Base-by-base conservation (phyloP, 331 rosid genomes). In the Dryas integrifolia region DNA sequence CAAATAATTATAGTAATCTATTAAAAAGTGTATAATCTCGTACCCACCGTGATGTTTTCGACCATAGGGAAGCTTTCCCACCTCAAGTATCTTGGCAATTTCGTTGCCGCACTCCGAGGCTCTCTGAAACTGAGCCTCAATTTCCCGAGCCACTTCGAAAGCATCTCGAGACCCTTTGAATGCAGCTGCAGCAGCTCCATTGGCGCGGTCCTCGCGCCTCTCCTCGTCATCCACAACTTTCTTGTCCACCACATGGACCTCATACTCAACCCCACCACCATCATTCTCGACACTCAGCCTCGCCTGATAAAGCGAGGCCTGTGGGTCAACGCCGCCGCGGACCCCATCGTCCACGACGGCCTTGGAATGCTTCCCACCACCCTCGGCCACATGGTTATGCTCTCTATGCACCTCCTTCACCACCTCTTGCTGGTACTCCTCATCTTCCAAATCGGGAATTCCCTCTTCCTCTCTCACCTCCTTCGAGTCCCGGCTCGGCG, bases 391-490 rank as follows among this genome's bases (percentile, higher is more conserved):
- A 48, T 86, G 67, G 77, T 87, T 86, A 47, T 76, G 96, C 62
- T 84, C 73, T 21, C 95, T 92, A 50, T 89, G 90, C 6, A 88
- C 96, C 66, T 92, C 78, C 81, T 92, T 92, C 46, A 95, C 98
- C 30, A 91, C 98, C 78, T 95, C 97, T 47, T 76, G 79, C 41
- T 76, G 86, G 73, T 76, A 84, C 72, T 74, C 87, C 76, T 85
- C 99, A 13, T 95, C 98, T 74, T 95, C 99, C 89, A 95, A 87
- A 57, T 88, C 99, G 5, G 99, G 99, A 72, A 95, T 95, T 18
- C 98, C 99, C 77, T 95, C 99, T 39, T 85, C 99, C 50, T 95
- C 98, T 53, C 98, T 82, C 13, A 95, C 82, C 49, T 88, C 97
- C 80, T 73, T 92, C 1, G 88, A 95, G 58, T 95, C 87, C 74